A percentile compares a stretch with the other conserved stretches of the same genome.
Evolutionary conservation across 164 flowering plant species (phyloP).

Genomic region (Echeveria elegans): DNA sequence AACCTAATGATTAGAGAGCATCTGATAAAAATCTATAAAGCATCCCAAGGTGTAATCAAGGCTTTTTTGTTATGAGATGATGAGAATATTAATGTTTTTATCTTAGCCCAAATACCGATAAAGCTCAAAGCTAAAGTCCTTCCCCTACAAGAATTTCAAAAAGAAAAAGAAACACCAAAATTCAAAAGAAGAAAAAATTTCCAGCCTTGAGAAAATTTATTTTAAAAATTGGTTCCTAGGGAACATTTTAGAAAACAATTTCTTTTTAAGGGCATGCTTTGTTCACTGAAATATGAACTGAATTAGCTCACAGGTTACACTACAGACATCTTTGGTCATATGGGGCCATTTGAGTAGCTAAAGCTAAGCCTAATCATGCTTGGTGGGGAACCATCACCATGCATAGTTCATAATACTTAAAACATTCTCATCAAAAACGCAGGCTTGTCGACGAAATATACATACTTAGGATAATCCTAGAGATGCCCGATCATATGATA

Average conservation of each 20-base stretch:
- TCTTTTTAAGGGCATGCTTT: background rate
- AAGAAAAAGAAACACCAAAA: background rate
- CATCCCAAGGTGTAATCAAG: background rate
- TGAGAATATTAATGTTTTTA: constrained; percentile 1
- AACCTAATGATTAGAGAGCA: constrained; percentile 6
- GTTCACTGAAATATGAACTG: constrained; percentile 1
- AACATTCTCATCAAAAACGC: background rate
- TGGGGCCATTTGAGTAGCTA: background rate
- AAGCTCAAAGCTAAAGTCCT: background rate
- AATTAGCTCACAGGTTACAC: background rate
- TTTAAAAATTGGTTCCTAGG: background rate
- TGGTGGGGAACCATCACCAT: background rate
- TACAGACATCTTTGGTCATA: background rate
- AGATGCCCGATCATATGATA: too few species aligned
- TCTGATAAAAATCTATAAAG: background rate
- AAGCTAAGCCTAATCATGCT: constrained; percentile 1
- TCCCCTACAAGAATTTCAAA: background rate
- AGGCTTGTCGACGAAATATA: background rate
- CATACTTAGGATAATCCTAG: background rate
- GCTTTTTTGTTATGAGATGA: background rate
- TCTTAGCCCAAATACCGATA: background rate
- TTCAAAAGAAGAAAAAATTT: too few species aligned
- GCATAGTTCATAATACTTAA: background rate
- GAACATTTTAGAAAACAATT: too few species aligned
- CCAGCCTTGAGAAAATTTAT: background rate